Percentiles rank a stretch among this genome's conserved stretches.
These are phyloP conservation scores for Planoprotostelium fungivorum DNA, from an alignment of 78 protist species.

Conservation along the genomic window DNA sequence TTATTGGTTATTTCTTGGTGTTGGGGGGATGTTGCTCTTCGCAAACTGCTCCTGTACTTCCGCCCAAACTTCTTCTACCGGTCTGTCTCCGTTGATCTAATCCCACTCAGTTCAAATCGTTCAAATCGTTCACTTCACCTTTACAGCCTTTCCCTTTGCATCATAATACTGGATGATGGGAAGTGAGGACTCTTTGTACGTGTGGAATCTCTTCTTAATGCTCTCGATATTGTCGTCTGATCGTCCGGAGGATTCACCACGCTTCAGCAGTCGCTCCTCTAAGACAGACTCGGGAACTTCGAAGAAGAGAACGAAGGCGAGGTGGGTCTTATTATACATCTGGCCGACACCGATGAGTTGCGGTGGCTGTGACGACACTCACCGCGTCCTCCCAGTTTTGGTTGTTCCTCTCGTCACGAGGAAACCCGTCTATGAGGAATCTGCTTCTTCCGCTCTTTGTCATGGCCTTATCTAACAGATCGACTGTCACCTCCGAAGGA, in stretches of 20 bases:
- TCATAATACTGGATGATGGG: neutral
- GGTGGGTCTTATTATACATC: constrained; percentile 38
- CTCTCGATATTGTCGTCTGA: constrained; percentile 62
- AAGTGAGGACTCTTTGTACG: constrained; percentile 12
- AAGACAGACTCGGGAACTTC: constrained; percentile 48
- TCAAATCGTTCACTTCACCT: neutral
- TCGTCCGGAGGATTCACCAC: constrained; percentile 61
- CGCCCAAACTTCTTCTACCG: neutral
- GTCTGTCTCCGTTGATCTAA: neutral
- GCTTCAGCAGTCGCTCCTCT: constrained; percentile 39
- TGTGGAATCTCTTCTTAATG: constrained; percentile 57
- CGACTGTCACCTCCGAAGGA: constrained; percentile 76
- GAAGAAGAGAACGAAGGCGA: constrained; percentile 58
- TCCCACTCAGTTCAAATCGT: neutral
- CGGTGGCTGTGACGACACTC: constrained; percentile 1
- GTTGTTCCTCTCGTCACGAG: constrained; percentile 65
- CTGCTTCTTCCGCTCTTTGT: constrained; percentile 4
- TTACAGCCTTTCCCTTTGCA: neutral
- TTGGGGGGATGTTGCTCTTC: neutral
- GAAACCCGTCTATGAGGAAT: constrained; percentile 82
- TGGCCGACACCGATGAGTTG: neutral
- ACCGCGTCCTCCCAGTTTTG: constrained; percentile 49
- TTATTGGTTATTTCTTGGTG: neutral
- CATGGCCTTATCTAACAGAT: constrained; percentile 38
- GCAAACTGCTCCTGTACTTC: neutral